These are phyloP conservation scores for Ampelocalamus luodianensis DNA, from an alignment of 176 grass and related monocot genomes.

Conservation along the genomic window DNA sequence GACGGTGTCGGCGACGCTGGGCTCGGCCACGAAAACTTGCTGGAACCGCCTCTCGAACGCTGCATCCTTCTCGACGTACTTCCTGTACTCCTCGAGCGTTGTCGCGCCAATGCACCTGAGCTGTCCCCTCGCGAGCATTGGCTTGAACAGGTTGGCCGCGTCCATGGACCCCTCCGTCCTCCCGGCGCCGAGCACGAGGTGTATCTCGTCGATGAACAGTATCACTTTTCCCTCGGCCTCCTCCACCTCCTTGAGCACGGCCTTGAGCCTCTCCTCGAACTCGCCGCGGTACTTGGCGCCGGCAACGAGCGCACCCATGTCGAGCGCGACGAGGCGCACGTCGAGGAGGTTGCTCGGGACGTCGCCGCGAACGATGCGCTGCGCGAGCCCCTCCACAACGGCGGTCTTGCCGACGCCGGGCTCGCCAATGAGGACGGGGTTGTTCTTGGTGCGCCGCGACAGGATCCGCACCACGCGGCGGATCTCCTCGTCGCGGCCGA, in stretches of 20 bases:
- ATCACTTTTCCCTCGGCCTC: conserved; percentile 74
- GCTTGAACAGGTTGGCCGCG: conserved; percentile 86
- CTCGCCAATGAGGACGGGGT: conserved; percentile 81
- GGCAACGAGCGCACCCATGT: conserved; percentile 85
- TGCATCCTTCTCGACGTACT: conserved; percentile 86
- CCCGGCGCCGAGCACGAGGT: conserved; percentile 79
- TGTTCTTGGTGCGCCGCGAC: conserved; percentile 82
- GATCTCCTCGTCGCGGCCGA: conserved; percentile 81
- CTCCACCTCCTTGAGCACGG: conserved; percentile 82
- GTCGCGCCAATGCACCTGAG: conserved; percentile 82
- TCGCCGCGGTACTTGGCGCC: conserved; percentile 86
- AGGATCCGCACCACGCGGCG: conserved; percentile 71
- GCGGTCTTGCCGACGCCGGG: conserved; percentile 82
- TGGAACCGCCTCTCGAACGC: conserved; percentile 87
- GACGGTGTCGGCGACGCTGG: conserved; percentile 71
- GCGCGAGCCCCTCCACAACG: conserved; percentile 80
- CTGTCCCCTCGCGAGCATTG: conserved; percentile 78
- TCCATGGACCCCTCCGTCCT: conserved; percentile 80
- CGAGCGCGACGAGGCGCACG: conserved; percentile 72
- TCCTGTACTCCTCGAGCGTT: conserved; percentile 77
- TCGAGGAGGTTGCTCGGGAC: conserved; percentile 80
- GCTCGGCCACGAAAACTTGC: conserved; percentile 76
- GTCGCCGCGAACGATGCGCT: conserved; percentile 74
- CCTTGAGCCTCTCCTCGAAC: conserved; percentile 83
- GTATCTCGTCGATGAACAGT: conserved; percentile 90